Conservation (phyloP, 139 green algal genomes). For the Penium margaritaceum region DNA sequence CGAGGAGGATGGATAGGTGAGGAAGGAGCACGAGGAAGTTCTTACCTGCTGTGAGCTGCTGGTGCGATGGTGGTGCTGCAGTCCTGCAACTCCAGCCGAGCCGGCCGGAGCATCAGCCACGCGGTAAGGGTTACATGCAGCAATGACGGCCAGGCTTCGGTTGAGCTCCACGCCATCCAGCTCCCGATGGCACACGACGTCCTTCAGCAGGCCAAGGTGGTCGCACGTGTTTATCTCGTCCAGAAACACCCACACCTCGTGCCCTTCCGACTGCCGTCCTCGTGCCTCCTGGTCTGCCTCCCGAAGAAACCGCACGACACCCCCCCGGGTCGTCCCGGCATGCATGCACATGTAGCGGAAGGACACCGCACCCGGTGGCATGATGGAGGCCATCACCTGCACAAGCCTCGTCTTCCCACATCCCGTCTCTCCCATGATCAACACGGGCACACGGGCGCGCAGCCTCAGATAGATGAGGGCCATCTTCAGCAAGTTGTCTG, state of each 20-base stretch:
- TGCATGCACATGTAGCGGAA: constrained; percentile 42
- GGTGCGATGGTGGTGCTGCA: no score
- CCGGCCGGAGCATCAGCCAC: no score
- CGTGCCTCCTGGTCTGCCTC: not conserved
- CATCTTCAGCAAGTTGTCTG: constrained; percentile 43
- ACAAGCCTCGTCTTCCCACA: constrained; percentile 48
- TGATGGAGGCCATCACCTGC: constrained; percentile 22
- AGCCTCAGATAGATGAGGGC: constrained; percentile 16
- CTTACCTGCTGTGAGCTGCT: no score
- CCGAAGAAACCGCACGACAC: constrained; percentile 23
- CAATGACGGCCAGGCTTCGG: constrained; percentile 12
- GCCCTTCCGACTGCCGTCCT: no score
- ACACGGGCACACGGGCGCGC: constrained; percentile 11
- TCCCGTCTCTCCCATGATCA: constrained; percentile 39
- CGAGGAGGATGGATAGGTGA: no score
- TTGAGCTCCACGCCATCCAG: not conserved
- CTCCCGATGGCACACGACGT: constrained; percentile 9
- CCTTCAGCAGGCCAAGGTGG: constrained; percentile 29
- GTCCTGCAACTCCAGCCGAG: no score
- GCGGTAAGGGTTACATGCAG: constrained; percentile 46
- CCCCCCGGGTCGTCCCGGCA: constrained; percentile 22
- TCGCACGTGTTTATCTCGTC: constrained; percentile 45
- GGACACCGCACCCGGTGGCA: not conserved
- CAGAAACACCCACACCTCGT: no score
- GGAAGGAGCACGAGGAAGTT: no score